Evolutionary conservation across 805 yeast species (phyloP), one percentile per base, ranked within the genome.

Genomic region (Candida chauliodis): DNA sequence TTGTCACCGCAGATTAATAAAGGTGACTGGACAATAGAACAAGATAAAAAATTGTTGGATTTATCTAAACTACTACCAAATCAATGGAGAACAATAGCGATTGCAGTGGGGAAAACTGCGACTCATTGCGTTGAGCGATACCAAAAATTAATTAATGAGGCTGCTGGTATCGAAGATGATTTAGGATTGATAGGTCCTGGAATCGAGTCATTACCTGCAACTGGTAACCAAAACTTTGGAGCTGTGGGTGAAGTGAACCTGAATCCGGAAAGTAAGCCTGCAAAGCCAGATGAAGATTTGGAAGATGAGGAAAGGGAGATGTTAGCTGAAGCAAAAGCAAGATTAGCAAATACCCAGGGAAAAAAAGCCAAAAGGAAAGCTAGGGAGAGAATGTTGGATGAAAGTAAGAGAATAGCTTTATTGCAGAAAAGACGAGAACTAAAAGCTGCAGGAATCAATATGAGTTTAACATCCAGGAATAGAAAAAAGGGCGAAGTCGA

Each of bases 11-110:
- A 69, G 3, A 71, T 91, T 34, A 67, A 74, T 51, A 78, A 78
- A 45, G 42, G 60, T 1, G 81, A 73, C 19, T 93, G 96, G 93
- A 62, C 83, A 0, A 66, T 71, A 20, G 81, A 77, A 19, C 95
- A 90, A 43, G 99, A 91, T 56, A 80, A 76, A 31, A 75, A 75
- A 52, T 65, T 91, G 33, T 56, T 89, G 40, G 71, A 75, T 23
- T 51, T 88, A 42, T 89, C 85, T 0, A 75, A 77, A 48, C 58
- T 79, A 23, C 63, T 90, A 48, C 97, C 98, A 1, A 88, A 90
- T 45, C 97, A 90, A 61, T 91, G 99, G 99, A 75, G 95, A 32
- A 79, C 93, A 1, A 85, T 93, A n/a, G 84, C 95, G 1, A 77
- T 85, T 5, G 58, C 81, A 8, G 66, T 90, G 57, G 37, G 43